A percentile compares a stretch with the other conserved stretches of the same genome.
phyloP scores from a whole-genome alignment of 2,329 filamentous ascomycete species.

The Nannizzia gypsea region DNA sequence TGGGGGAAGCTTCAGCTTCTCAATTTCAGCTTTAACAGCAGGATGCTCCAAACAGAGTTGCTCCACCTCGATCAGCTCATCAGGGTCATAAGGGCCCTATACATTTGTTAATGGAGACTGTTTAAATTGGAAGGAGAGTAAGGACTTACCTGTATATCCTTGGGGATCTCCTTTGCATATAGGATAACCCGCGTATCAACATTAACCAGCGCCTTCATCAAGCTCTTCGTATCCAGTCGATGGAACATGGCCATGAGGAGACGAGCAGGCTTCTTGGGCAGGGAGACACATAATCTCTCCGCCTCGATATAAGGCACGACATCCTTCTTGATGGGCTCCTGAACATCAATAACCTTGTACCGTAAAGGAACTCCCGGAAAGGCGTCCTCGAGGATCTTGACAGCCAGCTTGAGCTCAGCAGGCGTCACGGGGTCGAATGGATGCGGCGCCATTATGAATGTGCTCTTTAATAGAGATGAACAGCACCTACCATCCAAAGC shows the following conservation, averaged over 20 bases:
- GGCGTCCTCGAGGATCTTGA: slow-evolving; percentile 26
- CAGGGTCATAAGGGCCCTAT: slow-evolving; percentile 47
- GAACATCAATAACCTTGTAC: slow-evolving; percentile 56
- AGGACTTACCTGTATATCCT: slow-evolving; percentile 34
- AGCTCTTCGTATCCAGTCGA: slow-evolving; percentile 32
- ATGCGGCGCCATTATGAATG: slow-evolving; percentile 15
- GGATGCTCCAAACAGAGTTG: slow-evolving; percentile 44
- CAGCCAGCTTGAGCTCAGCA: slow-evolving; percentile 30
- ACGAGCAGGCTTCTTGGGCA: slow-evolving; percentile 41
- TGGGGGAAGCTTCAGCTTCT: slow-evolving; percentile 47
- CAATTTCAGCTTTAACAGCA: slow-evolving; percentile 46
- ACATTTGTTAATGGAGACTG: not conserved
- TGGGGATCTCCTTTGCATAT: slow-evolving; percentile 34
- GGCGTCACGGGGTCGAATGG: slow-evolving; percentile 33
- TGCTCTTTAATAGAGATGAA: not conserved
- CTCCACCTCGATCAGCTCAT: slow-evolving; percentile 50
- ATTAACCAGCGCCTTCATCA: slow-evolving; percentile 31
- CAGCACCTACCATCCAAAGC: not conserved
- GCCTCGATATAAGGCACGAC: slow-evolving; percentile 51
- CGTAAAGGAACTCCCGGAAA: slow-evolving; percentile 29
- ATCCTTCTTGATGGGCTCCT: slow-evolving; percentile 52
- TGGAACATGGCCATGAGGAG: slow-evolving; percentile 43
- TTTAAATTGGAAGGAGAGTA: not conserved
- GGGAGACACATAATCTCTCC: slow-evolving; percentile 42
- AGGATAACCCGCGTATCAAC: slow-evolving; percentile 27